Evolutionary conservation across 257 asterid species (phyloP), one percentile per base, ranked within the genome.

Genomic region (Paraleonurus japonicus): DNA sequence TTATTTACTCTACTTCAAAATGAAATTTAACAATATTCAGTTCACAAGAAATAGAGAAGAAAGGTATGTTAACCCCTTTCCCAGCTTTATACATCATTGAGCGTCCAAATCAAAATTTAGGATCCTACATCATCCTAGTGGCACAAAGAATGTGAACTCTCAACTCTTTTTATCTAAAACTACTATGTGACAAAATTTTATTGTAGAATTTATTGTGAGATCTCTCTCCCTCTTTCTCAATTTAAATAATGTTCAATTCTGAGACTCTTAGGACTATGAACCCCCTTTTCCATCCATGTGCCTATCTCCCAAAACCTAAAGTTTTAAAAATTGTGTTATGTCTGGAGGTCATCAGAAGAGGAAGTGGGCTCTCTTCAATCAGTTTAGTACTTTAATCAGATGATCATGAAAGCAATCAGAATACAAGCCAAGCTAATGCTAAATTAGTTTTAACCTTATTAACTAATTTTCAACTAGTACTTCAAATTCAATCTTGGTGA

Each of bases 101-200:
- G 20, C 57, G n/a, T 37, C 57, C 43, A 26, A 51, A 41, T 37
- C 75, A 57, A 24, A 58, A 70, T 70, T 39, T n/a, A 41, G 22
- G 45, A 58, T 19, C 22, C 13, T 8, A 23, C 15, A 22, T 33
- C 59, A 54, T 16, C 39, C 22, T 6, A 7, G 23, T 23, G 58
- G 17, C 37, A 43, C 58, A 23, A 43, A 65, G n/a, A 28, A 43
- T 12, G 12, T 16, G 12, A 19, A 32, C 7, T 33, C 24, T 13
- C 20, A 50, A 55, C 16, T 53, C 8, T 55, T 51, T 54, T 45
- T 53, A 15, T 13, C 22, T 35, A 22, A 33, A 19, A 27, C 2
- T 54, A 20, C 35, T 54, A 27, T 22, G 11, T 24, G 43, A 24
- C 27, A 27, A 39, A 41, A 41, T 41, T 41, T 7, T 41, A 43